These are phyloP conservation scores for Exophiala calicioides DNA, from an alignment of 2,329 filamentous ascomycete species.

Conservation along the genomic window DNA sequence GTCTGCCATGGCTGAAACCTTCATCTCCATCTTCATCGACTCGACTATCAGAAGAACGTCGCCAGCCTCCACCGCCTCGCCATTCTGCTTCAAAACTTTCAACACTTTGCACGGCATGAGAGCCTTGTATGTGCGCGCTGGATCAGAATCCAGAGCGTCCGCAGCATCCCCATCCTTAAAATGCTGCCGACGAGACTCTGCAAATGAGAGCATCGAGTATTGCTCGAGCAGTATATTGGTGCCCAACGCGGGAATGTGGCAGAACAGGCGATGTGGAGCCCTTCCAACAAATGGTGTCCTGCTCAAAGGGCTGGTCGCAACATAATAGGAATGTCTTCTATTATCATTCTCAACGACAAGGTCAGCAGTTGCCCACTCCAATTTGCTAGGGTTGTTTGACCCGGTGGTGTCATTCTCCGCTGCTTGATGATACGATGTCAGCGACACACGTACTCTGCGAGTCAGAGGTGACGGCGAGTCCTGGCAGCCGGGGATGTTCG, in stretches of 20 bases:
- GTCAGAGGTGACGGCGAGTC: neutral
- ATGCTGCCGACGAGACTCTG: slow-evolving; percentile 35
- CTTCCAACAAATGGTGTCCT: too few relatives aligned
- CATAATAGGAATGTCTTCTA: slow-evolving; percentile 1
- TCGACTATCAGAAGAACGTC: slow-evolving; percentile 41
- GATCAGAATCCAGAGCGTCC: slow-evolving; percentile 17
- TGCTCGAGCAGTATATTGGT: slow-evolving; percentile 35
- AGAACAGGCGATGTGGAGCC: too few relatives aligned
- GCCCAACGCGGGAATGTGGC: slow-evolving; percentile 36
- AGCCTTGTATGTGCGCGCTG: slow-evolving; percentile 28
- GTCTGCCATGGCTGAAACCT: slow-evolving; percentile 32
- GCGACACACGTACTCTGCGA: neutral
- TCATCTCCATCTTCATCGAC: slow-evolving; percentile 50
- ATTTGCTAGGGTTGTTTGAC: too few relatives aligned
- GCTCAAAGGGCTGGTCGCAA: neutral
- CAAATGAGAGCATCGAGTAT: slow-evolving; percentile 33
- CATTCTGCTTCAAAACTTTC: slow-evolving; percentile 36
- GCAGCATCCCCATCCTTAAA: slow-evolving; percentile 17
- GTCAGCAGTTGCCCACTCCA: slow-evolving; percentile 1
- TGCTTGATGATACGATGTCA: too few relatives aligned
- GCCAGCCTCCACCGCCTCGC: slow-evolving; percentile 36
- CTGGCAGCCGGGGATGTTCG: slow-evolving; percentile 1
- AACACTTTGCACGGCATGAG: slow-evolving; percentile 44
- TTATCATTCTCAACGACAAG: slow-evolving; percentile 2
- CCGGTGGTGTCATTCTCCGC: too few relatives aligned